Evolutionary conservation across 1,284 basidiomycete species (phyloP), one percentile per base, ranked within the genome.

Genomic region (Albatrellus sp.): DNA sequence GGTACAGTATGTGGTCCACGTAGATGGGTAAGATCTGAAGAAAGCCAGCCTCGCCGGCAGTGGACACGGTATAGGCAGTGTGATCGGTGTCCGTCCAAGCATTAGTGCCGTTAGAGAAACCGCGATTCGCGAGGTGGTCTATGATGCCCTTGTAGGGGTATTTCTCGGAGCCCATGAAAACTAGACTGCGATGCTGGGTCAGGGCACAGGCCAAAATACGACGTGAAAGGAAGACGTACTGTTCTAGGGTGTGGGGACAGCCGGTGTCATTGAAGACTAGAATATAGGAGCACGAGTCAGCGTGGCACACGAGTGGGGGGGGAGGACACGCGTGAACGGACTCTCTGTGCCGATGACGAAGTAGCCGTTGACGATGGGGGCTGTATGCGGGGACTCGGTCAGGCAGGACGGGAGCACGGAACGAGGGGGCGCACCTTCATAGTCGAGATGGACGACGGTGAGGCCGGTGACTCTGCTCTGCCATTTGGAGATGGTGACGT

Each of bases 101-200:
- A 57, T 87, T 86, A 14, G 94, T 98, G 28, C 91, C 90, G 49
- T 90, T 83, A 10, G 92, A 92, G 59, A 94, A 98, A 9, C 91
- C 90, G 43, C 93, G 78, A 62, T 97, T 98, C 8, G 96, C 96
- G n/a, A 99, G 74, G 50, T 89, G 84, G 65, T 98, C 96, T 45
- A 99, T 79, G 40, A 98, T 87, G 24, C 94, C 96, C 63, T 98
- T 98, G 74, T 90, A 93, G 0, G 94, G 94, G 59, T 93, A 96
- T 55, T 84, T 79, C 59, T 94, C 83, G 1, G 90, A 94, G 10
- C 92, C 92, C 71, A 97, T 85, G 60, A 98, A 98, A 16, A 97
- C 79, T 44, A 96, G 66, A 60, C 88, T 86, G 46, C 5, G 19
- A 17, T 17, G n/a, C 13, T 11, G n/a, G 10, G 16, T 44, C n/a